Conservation (phyloP, 2,329 filamentous ascomycete genomes). For the Colletotrichum spaethianum region DNA sequence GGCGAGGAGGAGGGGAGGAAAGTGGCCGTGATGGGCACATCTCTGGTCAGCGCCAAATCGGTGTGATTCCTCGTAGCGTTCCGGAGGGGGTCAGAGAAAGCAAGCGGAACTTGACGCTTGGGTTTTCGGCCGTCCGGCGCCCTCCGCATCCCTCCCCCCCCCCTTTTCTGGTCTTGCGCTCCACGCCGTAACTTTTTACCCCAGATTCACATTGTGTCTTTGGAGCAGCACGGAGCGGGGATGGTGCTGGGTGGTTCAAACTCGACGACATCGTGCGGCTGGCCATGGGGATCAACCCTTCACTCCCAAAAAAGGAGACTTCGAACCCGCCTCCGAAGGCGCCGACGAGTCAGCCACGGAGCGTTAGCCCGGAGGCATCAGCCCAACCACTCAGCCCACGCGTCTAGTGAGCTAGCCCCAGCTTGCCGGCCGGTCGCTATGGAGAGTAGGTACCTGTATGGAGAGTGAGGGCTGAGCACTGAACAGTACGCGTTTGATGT, state of each 20-base stretch:
- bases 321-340: background rate
- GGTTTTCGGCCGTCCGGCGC: background rate
- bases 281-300: background rate
- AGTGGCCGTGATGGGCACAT: background rate
- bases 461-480: background rate
- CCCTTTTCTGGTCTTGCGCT: background rate
- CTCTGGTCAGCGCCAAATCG: slow-evolving; percentile 32
- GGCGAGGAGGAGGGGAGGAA: background rate
- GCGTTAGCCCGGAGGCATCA: slow-evolving; percentile 12
- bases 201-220: slow-evolving; percentile 27
- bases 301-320: background rate
- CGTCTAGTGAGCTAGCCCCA: background rate
- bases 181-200: slow-evolving; percentile 12
- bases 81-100: background rate
- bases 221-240: slow-evolving; percentile 2
- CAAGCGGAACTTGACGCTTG: background rate
- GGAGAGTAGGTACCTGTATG: too few relatives aligned
- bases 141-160: background rate
- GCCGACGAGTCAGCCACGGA: slow-evolving; percentile 25
- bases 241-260: background rate
- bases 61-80: slow-evolving; percentile 33
- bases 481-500: slow-evolving; percentile 40
- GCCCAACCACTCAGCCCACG: background rate
- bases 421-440: background rate
- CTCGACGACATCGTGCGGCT: background rate